Evolutionary conservation across 139 green algal species (phyloP).

Genomic region (Micractinium sp.): DNA sequence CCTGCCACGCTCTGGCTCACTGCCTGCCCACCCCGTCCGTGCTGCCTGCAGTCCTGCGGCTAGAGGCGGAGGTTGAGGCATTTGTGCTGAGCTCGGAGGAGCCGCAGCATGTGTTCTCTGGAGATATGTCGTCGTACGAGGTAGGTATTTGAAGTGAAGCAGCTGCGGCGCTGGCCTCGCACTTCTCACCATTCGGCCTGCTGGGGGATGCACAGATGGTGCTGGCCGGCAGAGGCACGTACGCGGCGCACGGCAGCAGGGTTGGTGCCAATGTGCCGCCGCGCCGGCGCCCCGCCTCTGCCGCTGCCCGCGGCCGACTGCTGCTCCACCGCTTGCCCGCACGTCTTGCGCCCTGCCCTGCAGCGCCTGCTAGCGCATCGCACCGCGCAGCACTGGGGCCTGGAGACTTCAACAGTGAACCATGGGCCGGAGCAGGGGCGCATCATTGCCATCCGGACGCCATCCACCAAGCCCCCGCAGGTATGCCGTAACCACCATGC

Average conservation of each 20-base stretch:
- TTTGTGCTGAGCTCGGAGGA: conserved; percentile 43
- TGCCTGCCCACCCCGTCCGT: neutral
- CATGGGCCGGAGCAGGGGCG: conserved; percentile 47
- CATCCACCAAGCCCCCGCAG: neutral
- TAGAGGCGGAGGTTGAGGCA: conserved; percentile 52
- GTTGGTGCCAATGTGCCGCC: neutral
- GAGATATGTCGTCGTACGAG: conserved; percentile 54
- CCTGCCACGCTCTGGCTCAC: neutral
- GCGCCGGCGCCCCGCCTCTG: neutral
- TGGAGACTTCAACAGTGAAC: conserved; percentile 56
- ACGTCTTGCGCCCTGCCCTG: neutral
- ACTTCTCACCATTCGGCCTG: too few species aligned
- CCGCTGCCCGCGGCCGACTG: neutral
- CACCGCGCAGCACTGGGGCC: conserved; percentile 60
- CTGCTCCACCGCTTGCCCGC: too few species aligned
- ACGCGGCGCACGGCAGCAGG: neutral
- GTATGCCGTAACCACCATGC: neutral
- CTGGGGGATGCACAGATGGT: too few species aligned
- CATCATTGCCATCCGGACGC: conserved; percentile 40
- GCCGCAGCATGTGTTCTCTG: conserved; percentile 32
- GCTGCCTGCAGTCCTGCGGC: conserved; percentile 42
- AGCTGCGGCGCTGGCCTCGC: too few species aligned
- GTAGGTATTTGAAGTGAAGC: neutral
- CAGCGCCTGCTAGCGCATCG: conserved; percentile 57
- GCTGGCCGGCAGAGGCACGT: too few species aligned